These are phyloP conservation scores for Sphaerulina vaccinii DNA, from an alignment of 2,329 filamentous ascomycete genomes.

Conservation along the genomic window DNA sequence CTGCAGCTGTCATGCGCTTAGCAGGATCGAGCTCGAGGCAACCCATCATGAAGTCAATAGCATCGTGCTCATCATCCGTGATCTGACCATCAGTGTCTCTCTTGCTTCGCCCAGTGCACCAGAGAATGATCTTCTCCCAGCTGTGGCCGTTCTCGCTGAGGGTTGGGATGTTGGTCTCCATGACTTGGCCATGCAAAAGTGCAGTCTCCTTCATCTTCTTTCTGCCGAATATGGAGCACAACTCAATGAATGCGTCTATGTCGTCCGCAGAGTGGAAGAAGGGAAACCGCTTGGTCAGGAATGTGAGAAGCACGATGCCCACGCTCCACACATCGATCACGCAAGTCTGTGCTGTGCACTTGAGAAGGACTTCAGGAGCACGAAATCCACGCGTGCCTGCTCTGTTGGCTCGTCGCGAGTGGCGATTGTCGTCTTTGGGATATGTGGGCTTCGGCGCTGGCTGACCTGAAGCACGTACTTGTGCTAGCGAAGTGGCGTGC, in stretches of 20 bases:
- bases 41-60: conserved; percentile 67
- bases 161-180: conserved; percentile 90
- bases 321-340: conserved; percentile 95
- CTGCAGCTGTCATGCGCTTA: conserved; percentile 69
- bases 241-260: conserved; percentile 95
- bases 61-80: conserved; percentile 66
- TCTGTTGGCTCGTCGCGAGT: conserved; percentile 85
- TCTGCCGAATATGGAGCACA: conserved; percentile 88
- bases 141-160: conserved; percentile 82
- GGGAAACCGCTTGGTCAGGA: conserved; percentile 86
- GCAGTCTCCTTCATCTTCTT: conserved; percentile 81
- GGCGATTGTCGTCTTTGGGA: conserved; percentile 84
- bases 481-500: conserved; percentile 56
- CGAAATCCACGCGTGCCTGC: conserved; percentile 94
- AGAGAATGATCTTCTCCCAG: conserved; percentile 90
- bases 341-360: conserved; percentile 91
- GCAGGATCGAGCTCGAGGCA: conserved; percentile 76
- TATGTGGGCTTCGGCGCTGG: conserved; percentile 59
- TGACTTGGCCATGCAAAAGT: conserved; percentile 81
- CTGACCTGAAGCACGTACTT: conserved; percentile 28
- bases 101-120: conserved; percentile 76
- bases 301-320: conserved; percentile 94
- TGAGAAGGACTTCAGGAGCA: conserved; percentile 92
- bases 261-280: conserved; percentile 99
- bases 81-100: conserved; percentile 56